Base-by-base conservation (phyloP, 106 monocot genomes). In the Agapanthus africanus region DNA sequence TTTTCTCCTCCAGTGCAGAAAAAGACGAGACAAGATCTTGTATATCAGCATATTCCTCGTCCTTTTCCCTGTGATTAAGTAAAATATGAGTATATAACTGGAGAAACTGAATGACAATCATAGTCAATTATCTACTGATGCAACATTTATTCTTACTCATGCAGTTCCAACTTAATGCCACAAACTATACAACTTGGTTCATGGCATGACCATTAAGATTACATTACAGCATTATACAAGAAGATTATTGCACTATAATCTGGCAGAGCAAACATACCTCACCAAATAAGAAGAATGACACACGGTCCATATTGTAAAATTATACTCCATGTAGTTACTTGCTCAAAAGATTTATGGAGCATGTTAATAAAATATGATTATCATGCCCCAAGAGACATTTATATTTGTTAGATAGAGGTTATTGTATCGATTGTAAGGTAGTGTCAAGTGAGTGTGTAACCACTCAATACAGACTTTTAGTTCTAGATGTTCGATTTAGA, bases 1-100 rank as follows among this genome's bases (percentile, higher is more conserved):
- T 68, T 83, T 93, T 99, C 63, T 93, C 93, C 73, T 99, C 85
- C 25, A 99, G 77, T 63, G 89, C 89, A 51, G 85, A 87, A 76
- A 93, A 99, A 14, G 92, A 90, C 49, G 79, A 77, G 18, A 79
- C 65, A 38, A 99, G 69, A 65, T 99, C 99, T 50, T 68, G 76
- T 46, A 83, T 73, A 77, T 99, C 99, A 81, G 78, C 60, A 79
- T 79, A 76, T 34, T 81, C 76, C 51, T 90, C 99, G 50, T 85
- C 81, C 15, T 61, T 84, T 54, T 85, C 90, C 84, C 93, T 99
- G 66, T 5, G 78, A 30, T 34, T 19, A 26, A 19, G 4, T 35
- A 14, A 66, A 66, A 14, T 39, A 26, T 19, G 65, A 22, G 11
- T 41, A 37, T 37, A 63, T n/a, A 18, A 19, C 4, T 63, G 13